phyloP scores from a whole-genome alignment of 306 rosid species.

The Glycine soja region DNA sequence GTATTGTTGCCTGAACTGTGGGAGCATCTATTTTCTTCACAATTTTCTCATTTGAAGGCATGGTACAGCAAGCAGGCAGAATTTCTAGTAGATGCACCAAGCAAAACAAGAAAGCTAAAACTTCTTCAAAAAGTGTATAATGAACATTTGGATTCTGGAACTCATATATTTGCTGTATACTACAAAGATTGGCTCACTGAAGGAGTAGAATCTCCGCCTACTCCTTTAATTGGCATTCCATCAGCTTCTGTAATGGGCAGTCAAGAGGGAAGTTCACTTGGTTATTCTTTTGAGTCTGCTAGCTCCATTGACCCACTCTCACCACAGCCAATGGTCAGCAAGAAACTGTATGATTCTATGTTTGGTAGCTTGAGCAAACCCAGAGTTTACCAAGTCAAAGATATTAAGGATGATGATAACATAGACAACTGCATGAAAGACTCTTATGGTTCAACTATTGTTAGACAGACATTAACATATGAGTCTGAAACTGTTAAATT shows the following conservation, averaged over 20 bases:
- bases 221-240: constrained; percentile 71
- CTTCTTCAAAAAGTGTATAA: constrained; percentile 65
- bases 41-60: constrained; percentile 67
- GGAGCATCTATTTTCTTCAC: constrained; percentile 77
- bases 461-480: constrained; percentile 50
- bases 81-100: constrained; percentile 54
- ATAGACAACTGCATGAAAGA: constrained; percentile 44
- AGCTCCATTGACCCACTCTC: constrained; percentile 64
- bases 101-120: constrained; percentile 56
- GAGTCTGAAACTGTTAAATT: constrained; percentile 52
- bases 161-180: constrained; percentile 66
- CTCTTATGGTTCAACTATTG: constrained; percentile 56
- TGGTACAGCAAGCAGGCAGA: constrained; percentile 72
- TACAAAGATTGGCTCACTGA: constrained; percentile 89
- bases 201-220: constrained; percentile 70
- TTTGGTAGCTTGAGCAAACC: constrained; percentile 54
- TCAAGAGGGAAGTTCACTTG: constrained; percentile 31
- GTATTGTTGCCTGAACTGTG: constrained; percentile 75
- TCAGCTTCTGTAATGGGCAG: constrained; percentile 50
- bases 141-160: constrained; percentile 76
- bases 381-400: constrained; percentile 50
- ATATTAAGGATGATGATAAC: constrained; percentile 46
- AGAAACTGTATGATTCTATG: constrained; percentile 72
- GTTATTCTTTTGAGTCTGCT: constrained; percentile 57
- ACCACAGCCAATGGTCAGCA: constrained; percentile 74